Evolutionary conservation across 345 rosid species (phyloP), one percentile per base, ranked within the genome.

Genomic region (Sisymbrium irio): DNA sequence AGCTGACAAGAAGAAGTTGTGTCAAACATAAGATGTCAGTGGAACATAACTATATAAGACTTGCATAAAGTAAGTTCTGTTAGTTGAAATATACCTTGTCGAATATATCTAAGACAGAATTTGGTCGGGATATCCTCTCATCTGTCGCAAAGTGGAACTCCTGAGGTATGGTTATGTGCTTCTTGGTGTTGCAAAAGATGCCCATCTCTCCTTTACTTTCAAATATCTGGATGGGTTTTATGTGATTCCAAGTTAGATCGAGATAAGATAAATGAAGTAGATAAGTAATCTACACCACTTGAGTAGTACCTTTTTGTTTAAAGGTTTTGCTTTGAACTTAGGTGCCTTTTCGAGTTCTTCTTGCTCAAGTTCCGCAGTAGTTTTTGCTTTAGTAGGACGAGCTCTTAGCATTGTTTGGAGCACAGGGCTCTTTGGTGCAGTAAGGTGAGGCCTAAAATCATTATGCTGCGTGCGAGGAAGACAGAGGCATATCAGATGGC

Each of bases 121-220:
- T 32, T 19, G 92, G 78, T 25, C 80, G 88, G 25, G 95, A 94
- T 72, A 90, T 86, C 84, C 99, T 85, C 76, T 92, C 95, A 76
- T 89, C 78, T 47, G 87, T 96, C 7, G 88, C 91, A 55, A 96
- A 90, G 78, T 88, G 96, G 79, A 96, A 96, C 84, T 90, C 99
- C 68, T 85, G 89, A 60, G 96, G 97, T 76, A 77, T 78, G 15
- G 99, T 92, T 46, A 79, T 82, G 18, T 87, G 93, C 67, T 86
- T 95, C 86, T 92, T 95, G 69, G 78, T 61, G 72, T 86, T 87
- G 71, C 89, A 88, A 61, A 86, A 92, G 28, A 95, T 69, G 32
- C 97, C 97, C 83, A 95, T 22, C 36, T 86, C 96, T 71, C 99
- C 99, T 85, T 90, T 96, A 66, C 96, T 92, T 77, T 92, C 98